Base-by-base conservation (phyloP, 225 moss, liverwort and hornwort genomes). In the Neckera pumila region DNA sequence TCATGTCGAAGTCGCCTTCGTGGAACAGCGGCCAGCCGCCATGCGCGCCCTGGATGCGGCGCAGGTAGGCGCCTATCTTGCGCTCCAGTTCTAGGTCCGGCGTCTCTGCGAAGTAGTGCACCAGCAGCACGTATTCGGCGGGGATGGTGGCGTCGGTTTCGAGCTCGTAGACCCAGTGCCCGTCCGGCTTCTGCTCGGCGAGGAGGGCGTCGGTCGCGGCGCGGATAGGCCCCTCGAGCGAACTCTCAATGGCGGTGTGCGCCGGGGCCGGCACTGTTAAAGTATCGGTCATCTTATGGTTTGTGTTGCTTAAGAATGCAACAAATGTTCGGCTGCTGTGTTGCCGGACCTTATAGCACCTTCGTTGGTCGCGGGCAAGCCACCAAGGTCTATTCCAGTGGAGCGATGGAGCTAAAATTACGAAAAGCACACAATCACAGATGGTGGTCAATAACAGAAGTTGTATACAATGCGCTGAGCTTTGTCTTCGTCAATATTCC, bases 371-470 rank as follows among this genome's bases (percentile, higher is more conserved):
- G 19, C 56, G 3, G 56, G 56, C 20, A 56, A 25, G 90, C 95
- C 28, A 89, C 91, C 51, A 94, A 92, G 83, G 90, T 95, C 33
- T 86, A 91, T 40, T 84, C 92, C 9, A 94, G 91, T 54, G 94
- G 94, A 84, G 87, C 87, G 63, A 90, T 97, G 61, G 95, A 96
- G 88, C 87, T 97, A 49, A 89, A 93, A 59, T 79, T 95, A 47
- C 90, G 92, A 31, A 95, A 92, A 57, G 69, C 71, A 54, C 88
- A 82, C 86, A 26, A 23, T 49, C 45, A 43, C 13, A 62, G 20
- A 63, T 86, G 20, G 22, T 61, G 80, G 79, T 54, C 31, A 17
- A 60, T 54, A 14, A 34, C 91, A 96, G 94, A 88, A 60, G 72
- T 95, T 45, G 70, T 67, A 10, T 95, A 92, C 79, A 81, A 63